These are phyloP conservation scores for Xylaria sp. DNA, from an alignment of 2,329 filamentous ascomycete genomes.

Conservation along the genomic window DNA sequence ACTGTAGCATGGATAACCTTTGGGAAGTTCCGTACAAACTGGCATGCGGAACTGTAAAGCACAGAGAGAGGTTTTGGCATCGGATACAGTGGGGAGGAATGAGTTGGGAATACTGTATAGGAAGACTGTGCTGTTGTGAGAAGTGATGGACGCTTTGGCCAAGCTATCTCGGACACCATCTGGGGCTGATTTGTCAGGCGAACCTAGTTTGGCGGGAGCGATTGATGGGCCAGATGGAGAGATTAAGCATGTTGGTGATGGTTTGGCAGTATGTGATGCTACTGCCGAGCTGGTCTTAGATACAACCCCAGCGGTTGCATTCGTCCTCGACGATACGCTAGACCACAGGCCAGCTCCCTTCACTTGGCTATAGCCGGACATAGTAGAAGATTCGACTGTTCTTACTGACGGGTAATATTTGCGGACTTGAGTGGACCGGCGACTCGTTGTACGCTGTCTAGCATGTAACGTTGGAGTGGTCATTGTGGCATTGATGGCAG, in stretches of 20 bases:
- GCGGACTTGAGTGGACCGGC: slow-evolving; percentile 14
- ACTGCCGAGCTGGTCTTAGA: slow-evolving; percentile 14
- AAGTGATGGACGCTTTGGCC: slow-evolving; percentile 40
- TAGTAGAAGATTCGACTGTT: slow-evolving; percentile 11
- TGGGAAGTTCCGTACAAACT: slow-evolving; percentile 44
- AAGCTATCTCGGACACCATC: slow-evolving; percentile 37
- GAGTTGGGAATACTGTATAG: slow-evolving; percentile 42
- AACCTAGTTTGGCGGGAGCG: slow-evolving; percentile 41
- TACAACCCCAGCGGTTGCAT: slow-evolving; percentile 7
- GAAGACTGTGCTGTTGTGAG: slow-evolving; percentile 42
- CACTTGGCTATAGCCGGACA: slow-evolving; percentile 24
- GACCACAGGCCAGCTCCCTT: slow-evolving; percentile 23
- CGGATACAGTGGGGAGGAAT: slow-evolving; percentile 32
- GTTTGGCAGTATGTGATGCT: slow-evolving; percentile 14
- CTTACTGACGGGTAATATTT: slow-evolving; percentile 8
- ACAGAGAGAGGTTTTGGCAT: slow-evolving; percentile 37
- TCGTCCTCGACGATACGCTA: slow-evolving; percentile 17
- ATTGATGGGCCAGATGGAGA: slow-evolving; percentile 45
- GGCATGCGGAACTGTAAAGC: slow-evolving; percentile 51
- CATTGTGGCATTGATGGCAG: slow-evolving; percentile 23
- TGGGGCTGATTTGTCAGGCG: slow-evolving; percentile 32
- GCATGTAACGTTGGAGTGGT: not conserved
- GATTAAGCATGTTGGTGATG: slow-evolving; percentile 39
- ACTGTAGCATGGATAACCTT: slow-evolving; percentile 49
- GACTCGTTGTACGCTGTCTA: not conserved